Conservation (phyloP, 2,329 filamentous ascomycete genomes). For the Cercospora sp. region DNA sequence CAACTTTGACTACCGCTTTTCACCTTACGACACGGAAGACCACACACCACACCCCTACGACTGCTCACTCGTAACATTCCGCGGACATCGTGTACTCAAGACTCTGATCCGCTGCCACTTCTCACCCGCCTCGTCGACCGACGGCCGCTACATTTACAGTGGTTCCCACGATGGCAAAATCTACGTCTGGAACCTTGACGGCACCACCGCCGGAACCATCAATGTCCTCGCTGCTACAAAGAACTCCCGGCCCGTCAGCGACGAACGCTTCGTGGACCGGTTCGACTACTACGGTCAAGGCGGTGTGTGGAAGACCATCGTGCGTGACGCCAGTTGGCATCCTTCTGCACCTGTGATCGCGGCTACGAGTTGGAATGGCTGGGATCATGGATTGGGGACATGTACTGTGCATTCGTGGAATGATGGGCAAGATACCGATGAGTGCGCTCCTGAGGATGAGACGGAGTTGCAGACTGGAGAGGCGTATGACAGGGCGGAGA, state of each 20-base stretch:
- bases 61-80: conserved; percentile 90
- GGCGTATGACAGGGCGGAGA: conserved; percentile 37
- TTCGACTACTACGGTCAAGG: conserved; percentile 60
- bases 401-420: conserved; percentile 79
- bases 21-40: conserved; percentile 62
- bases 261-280: conserved; percentile 55
- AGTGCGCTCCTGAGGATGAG: conserved; percentile 54
- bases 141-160: conserved; percentile 89
- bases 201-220: conserved; percentile 72
- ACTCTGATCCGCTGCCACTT: conserved; percentile 96
- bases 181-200: conserved; percentile 91
- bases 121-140: conserved; percentile 79
- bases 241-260: conserved; percentile 58
- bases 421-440: conserved; percentile 57
- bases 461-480: conserved; percentile 20
- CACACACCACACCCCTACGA: conserved; percentile 78
- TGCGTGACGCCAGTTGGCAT: conserved; percentile 89
- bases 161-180: conserved; percentile 88
- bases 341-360: conserved; percentile 78
- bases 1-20: conserved; percentile 74
- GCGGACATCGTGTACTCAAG: conserved; percentile 82
- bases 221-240: conserved; percentile 73
- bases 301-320: conserved; percentile 70
- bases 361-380: conserved; percentile 84
- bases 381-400: conserved; percentile 69